A percentile compares a stretch with the other conserved stretches of the same genome.
phyloP scores from a whole-genome alignment of 208 protist species.

The Crithidia bombi region DNA sequence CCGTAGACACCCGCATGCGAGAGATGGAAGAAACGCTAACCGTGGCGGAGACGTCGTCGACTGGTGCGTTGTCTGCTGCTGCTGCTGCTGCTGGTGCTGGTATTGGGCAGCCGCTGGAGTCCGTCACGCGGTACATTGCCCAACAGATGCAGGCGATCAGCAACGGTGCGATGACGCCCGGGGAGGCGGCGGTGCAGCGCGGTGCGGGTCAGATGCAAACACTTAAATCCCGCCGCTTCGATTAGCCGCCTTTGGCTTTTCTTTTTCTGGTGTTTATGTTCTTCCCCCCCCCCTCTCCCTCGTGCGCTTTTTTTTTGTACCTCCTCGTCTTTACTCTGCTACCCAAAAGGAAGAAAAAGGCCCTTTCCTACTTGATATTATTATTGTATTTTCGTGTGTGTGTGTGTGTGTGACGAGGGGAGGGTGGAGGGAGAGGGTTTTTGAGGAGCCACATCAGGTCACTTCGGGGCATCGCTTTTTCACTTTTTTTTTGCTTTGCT shows the following conservation, averaged over 20 bases:
- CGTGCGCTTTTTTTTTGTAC: slow-evolving; percentile 1
- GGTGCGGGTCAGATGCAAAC: not conserved
- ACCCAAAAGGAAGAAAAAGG: too few species aligned
- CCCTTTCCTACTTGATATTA: too few species aligned
- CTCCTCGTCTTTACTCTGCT: not conserved
- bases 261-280: too few species aligned
- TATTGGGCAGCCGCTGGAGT: slow-evolving; percentile 41
- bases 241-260: not conserved
- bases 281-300: too few species aligned
- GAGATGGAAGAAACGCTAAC: slow-evolving; percentile 56
- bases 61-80: not conserved
- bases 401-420: too few species aligned
- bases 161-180: slow-evolving; percentile 3
- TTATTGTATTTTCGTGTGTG: not conserved
- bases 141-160: slow-evolving; percentile 38
- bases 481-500: slow-evolving; percentile 10
- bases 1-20: slow-evolving; percentile 71
- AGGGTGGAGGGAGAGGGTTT: too few species aligned
- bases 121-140: slow-evolving; percentile 38
- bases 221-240: slow-evolving; percentile 1
- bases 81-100: too few species aligned
- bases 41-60: slow-evolving; percentile 9
- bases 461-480: not conserved
- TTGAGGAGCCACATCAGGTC: too few species aligned
- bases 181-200: not conserved